Evolutionary conservation across 1,284 basidiomycete genomes (phyloP).

Genomic region (Ganoderma boninense): DNA sequence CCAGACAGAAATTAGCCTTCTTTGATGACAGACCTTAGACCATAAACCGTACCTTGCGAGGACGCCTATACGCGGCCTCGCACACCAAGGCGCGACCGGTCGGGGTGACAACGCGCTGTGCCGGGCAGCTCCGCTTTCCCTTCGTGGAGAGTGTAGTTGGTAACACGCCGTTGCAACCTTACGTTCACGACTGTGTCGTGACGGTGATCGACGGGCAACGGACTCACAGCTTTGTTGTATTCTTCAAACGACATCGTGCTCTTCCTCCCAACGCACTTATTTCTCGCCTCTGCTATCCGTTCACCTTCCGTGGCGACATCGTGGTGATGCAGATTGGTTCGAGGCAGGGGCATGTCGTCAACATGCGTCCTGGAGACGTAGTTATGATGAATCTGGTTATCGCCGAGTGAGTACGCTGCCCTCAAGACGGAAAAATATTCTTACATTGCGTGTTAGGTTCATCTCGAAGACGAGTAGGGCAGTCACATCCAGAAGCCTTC

Average conservation of each 20-base stretch:
- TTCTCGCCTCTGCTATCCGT: background rate
- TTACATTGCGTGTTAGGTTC: background rate
- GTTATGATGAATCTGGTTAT: background rate
- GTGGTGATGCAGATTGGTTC: background rate
- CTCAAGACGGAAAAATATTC: background rate
- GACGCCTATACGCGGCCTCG: background rate
- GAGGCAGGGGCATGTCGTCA: background rate
- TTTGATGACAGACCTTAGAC: background rate
- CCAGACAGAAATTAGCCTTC: background rate
- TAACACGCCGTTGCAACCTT: background rate
- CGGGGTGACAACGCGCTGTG: background rate
- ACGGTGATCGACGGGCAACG: background rate
- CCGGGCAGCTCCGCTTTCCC: background rate
- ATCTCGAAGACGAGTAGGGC: background rate
- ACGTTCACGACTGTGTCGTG: background rate
- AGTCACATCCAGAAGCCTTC: background rate
- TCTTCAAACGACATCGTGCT: background rate
- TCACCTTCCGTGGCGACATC: background rate
- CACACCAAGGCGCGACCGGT: background rate
- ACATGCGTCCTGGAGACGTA: background rate
- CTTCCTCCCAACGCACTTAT: background rate
- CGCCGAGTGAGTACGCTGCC: background rate
- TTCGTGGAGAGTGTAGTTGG: background rate
- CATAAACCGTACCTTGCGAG: background rate
- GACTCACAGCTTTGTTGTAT: background rate